Conservation (phyloP, 306 rosid species). For the Myrica gale region DNA sequence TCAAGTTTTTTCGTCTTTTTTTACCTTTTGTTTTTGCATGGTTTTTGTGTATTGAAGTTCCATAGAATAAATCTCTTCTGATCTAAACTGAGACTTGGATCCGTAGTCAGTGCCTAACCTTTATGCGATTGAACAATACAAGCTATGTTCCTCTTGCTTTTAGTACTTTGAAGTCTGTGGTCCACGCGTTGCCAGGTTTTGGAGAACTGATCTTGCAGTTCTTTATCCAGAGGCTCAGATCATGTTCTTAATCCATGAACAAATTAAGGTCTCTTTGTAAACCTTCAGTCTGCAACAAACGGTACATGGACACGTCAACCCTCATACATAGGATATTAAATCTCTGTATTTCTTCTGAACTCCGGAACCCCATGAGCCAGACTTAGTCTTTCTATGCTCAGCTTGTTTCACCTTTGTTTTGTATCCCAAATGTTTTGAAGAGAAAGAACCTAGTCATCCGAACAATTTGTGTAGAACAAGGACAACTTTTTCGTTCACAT, state of each 20-base stretch:
- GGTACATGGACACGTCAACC: conserved; percentile 23
- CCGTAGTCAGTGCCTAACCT: conserved; percentile 48
- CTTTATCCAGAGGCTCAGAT: conserved; percentile 40
- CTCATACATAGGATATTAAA: conserved; percentile 39
- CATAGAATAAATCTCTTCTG: conserved; percentile 37
- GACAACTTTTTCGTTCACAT: neutral
- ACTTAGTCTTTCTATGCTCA: neutral
- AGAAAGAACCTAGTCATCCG: neutral
- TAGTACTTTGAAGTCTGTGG: conserved; percentile 74
- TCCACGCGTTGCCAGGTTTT: conserved; percentile 32
- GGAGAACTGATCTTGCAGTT: conserved; percentile 41
- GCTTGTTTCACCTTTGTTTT: conserved; percentile 2
- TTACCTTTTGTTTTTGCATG: conserved; percentile 35
- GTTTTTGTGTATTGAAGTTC: conserved; percentile 37
- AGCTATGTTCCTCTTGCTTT: conserved; percentile 84
- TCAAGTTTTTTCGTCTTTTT: neutral
- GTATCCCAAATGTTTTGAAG: conserved; percentile 20
- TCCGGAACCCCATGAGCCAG: conserved; percentile 17
- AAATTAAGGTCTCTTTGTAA: conserved; percentile 25
- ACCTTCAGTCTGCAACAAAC: conserved; percentile 30
- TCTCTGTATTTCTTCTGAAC: neutral
- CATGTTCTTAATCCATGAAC: conserved; percentile 21
- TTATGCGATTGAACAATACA: conserved; percentile 76
- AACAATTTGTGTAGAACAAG: neutral
- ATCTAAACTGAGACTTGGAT: conserved; percentile 50